A percentile compares a stretch with the other conserved stretches of the same genome.
Evolutionary conservation across 1,284 basidiomycete genomes (phyloP).

Genomic region (Cutaneotrichosporon curvatum): DNA sequence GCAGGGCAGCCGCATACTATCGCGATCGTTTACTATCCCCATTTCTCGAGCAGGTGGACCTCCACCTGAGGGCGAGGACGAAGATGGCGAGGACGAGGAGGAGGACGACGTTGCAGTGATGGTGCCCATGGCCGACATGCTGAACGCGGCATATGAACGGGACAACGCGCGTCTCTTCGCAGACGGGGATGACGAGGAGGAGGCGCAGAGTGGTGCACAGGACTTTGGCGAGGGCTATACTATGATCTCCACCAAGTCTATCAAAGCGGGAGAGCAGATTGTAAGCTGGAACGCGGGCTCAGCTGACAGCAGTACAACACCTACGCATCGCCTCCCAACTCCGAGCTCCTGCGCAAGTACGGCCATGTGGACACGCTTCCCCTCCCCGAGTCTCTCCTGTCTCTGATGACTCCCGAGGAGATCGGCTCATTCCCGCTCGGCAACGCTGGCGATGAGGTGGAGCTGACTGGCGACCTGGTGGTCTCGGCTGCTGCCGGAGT

Average conservation of each 20-base stretch:
- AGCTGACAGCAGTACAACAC: slow-evolving; percentile 70
- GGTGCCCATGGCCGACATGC: slow-evolving; percentile 95
- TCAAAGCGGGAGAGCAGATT: slow-evolving; percentile 78
- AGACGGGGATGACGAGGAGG: slow-evolving; percentile 18
- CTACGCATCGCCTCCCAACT: slow-evolving; percentile 88
- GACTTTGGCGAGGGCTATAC: slow-evolving; percentile 18
- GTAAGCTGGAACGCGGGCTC: slow-evolving; percentile 49
- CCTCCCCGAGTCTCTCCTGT: slow-evolving; percentile 45
- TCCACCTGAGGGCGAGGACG: slow-evolving; percentile 41
- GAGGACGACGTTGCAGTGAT: slow-evolving; percentile 72
- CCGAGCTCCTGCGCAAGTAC: slow-evolving; percentile 87
- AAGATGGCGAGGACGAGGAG: slow-evolving; percentile 53
- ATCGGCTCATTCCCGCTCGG: slow-evolving; percentile 46
- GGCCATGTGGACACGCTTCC: slow-evolving; percentile 80
- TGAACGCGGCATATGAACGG: slow-evolving; percentile 77
- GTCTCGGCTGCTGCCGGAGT: slow-evolving; percentile 51
- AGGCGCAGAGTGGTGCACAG: slow-evolving; percentile 11
- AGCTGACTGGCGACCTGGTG: slow-evolving; percentile 72
- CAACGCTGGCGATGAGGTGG: slow-evolving; percentile 82
- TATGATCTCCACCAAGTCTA: slow-evolving; percentile 39
- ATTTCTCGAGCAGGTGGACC: slow-evolving; percentile 14
- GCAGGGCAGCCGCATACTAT: slow-evolving; percentile 89
- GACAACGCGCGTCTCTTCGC: slow-evolving; percentile 58
- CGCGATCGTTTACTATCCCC: slow-evolving; percentile 52
- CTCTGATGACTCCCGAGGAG: slow-evolving; percentile 16